Evolutionary conservation across 768 basidiomycete species (phyloP), one percentile per base, ranked within the genome.

Genomic region (Podaxis sp.): DNA sequence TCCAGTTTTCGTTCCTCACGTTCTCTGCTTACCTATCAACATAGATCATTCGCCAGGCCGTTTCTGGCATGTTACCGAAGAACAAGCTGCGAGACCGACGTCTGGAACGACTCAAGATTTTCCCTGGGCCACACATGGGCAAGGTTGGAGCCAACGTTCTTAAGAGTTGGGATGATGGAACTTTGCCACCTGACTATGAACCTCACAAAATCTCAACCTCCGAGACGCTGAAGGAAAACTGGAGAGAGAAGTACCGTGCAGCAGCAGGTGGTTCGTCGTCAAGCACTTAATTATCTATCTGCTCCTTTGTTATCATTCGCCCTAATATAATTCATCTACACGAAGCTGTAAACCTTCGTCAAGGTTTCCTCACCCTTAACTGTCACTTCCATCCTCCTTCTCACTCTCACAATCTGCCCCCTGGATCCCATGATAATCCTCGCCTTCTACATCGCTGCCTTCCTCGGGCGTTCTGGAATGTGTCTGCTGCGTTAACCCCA

Each of bases 31-130:
- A n/a, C 38, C 56, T 28, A 52, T 28, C 26, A 13, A 41, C 24
- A 15, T 72, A 99, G 97, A 93, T 99, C 68, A 94, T 99, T 62
- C 88, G 94, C 12, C 87, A 93, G 66, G 97, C 97, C 3, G 97
- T 99, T 3, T 91, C 96, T 11, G 94, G 96, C 69, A 99, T 99
- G 97, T 81, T 99, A 59, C 97, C 96, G 37, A 99, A 99, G 78
- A 99, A 99, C 81, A 96, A 91, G 66, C 86, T 97, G 64, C 87
- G 97, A 26, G 92, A 96, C 52, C 83, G 92, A 51, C 84, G 97
- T 38, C 76, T 99, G 54, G 93, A 92, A 63, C 81, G 97, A 60
- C 80, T 99, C 54, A 89, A 91, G 65, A 91, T 99, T 66, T 99
- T 96, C 70, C 85, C 91, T 44, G 91, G 85, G 10, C 77, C 86